Evolutionary conservation across 306 rosid genomes (phyloP), one percentile per base, ranked within the genome.

Genomic region (Vigna unguiculata): DNA sequence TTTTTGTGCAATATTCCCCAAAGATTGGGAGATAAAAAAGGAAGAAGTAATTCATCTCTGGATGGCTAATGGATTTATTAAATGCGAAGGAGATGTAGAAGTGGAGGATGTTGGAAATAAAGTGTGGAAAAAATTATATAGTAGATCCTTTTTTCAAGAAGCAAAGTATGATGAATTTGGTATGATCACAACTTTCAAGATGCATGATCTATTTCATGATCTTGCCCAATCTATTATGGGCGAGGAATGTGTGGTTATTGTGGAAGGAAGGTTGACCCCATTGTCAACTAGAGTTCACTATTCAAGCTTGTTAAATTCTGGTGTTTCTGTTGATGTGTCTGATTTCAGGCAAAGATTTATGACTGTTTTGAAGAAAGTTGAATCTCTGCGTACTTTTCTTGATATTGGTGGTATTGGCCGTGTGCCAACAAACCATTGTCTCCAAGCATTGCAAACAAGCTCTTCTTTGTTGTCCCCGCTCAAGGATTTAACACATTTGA

Each of bases 81-180:
- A 55, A 60, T 6, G 46, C 0, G 32, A 15, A 15, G 48, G 59
- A 55, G 79, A 25, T 0, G 16, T 11, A 11, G 79, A 65, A 20
- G 40, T 74, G 24, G 88, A 85, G 67, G 75, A 72, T 5, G 78
- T 82, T 52, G 85, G 85, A 2, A 17, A 63, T 9, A 69, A 64
- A 24, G 74, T 32, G 16, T 67, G 74, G 55, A 25, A 55, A 9
- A 83, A 21, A 28, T 28, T 28, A 28, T 49, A 17, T 24, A 69
- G 49, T 20, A 40, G 63, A 57, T 57, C 81, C 25, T 83, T 86
- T 65, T 53, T 83, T 10, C 83, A 83, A 19, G 74, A 83, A 52
- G 58, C 58, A 52, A 52, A 52, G 13, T 0, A 0, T 11, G n/a
- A 24, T 57, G n/a, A 3, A 1, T 11, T 4, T 22, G 63, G 63